Evolutionary conservation across 441 rosid genomes (phyloP).

Genomic region (Sinapis alba): DNA sequence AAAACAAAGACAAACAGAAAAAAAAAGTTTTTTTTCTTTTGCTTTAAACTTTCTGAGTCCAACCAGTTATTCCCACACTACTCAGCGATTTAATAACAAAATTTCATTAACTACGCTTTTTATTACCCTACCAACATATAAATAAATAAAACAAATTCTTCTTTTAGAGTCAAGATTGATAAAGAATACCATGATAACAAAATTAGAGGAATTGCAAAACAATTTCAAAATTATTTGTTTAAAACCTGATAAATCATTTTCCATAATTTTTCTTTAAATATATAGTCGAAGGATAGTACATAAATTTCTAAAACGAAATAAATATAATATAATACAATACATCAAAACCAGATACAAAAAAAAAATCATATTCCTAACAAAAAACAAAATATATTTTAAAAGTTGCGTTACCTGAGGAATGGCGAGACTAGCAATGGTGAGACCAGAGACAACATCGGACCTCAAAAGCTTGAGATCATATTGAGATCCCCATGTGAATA

Average conservation of each 20-base stretch:
- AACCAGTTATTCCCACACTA: slow-evolving; percentile 26
- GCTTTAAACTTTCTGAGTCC: slow-evolving; percentile 27
- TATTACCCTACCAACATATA: not conserved
- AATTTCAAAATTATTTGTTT: not conserved
- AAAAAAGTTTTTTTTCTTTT: not conserved
- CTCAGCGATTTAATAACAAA: slow-evolving; percentile 14
- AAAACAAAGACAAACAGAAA: slow-evolving; percentile 21
- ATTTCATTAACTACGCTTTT: slow-evolving; percentile 6
- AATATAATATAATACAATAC: not conserved
- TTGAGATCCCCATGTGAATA: slow-evolving; percentile 79
- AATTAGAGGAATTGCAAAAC: not conserved
- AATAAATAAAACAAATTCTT: not conserved
- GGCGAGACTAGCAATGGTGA: slow-evolving; percentile 99
- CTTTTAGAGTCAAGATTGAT: not conserved
- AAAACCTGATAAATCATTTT: not conserved
- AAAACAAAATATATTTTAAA: not conserved
- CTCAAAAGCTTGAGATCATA: slow-evolving; percentile 64
- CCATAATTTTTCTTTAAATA: not conserved
- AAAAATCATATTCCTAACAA: not conserved
- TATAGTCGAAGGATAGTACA: not conserved
- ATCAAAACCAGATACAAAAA: not conserved
- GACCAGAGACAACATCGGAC: slow-evolving; percentile 92
- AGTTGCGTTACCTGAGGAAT: slow-evolving; percentile 83
- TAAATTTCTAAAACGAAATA: not conserved
- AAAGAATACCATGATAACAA: not conserved